Evolutionary conservation across 1,284 basidiomycete genomes (phyloP).

Genomic region (Flammula alnicola): DNA sequence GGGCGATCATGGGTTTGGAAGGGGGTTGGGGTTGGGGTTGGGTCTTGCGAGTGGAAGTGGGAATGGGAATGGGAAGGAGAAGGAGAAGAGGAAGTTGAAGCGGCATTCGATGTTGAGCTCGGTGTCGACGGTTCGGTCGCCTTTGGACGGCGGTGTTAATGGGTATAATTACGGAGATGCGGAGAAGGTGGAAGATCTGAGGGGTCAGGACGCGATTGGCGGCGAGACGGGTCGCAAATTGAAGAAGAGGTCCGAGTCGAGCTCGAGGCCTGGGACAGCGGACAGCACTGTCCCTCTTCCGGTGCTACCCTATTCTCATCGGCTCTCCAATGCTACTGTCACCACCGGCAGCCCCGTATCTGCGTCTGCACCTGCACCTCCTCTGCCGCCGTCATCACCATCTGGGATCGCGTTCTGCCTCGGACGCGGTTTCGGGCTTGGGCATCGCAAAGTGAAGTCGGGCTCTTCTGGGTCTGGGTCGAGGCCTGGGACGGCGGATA

Average conservation of each 20-base stretch:
- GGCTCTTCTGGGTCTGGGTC: not conserved
- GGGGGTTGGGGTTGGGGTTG: not conserved
- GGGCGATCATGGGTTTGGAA: slow-evolving; percentile 3
- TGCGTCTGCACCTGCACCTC: not conserved
- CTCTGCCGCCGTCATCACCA: slow-evolving; percentile 1
- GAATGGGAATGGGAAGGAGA: not conserved
- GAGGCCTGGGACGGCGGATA: slow-evolving; percentile 2
- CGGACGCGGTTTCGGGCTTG: not conserved
- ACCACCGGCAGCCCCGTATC: not conserved
- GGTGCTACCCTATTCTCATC: not conserved
- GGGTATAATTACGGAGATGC: not conserved
- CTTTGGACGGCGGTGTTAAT: too few relatives aligned
- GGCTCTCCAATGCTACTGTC: not conserved
- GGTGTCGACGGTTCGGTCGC: too few relatives aligned
- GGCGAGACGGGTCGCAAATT: slow-evolving; percentile 9
- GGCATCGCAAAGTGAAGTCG: not conserved
- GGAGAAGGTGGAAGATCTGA: not conserved
- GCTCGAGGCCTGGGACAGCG: slow-evolving; percentile 6
- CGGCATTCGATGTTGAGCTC: slow-evolving; percentile 10
- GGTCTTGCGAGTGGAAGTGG: too few relatives aligned
- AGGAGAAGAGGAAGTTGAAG: slow-evolving; percentile 17
- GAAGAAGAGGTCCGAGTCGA: slow-evolving; percentile 17
- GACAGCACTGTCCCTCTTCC: not conserved
- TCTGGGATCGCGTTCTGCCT: slow-evolving; percentile 1
- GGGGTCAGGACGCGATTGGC: not conserved